A percentile compares a stretch with the other conserved stretches of the same genome.
Conservation (phyloP, 371 early-diverging fungal genomes). For the Aphelidium insulamus region DNA sequence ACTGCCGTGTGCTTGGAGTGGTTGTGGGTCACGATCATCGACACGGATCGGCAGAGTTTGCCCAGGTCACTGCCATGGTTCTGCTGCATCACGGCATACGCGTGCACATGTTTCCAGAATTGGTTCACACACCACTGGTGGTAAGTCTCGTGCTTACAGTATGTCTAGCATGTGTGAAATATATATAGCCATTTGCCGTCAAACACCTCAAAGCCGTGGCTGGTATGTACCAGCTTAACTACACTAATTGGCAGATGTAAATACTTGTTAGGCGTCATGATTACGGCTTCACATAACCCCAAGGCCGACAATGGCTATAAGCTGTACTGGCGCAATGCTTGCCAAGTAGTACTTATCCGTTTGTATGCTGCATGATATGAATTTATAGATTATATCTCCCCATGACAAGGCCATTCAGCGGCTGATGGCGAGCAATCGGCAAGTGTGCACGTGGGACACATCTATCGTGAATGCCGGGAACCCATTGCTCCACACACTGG, state of each 20-base stretch:
- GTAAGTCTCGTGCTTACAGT: too few species aligned
- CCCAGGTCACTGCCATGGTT: slow-evolving; percentile 58
- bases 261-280: slow-evolving; percentile 97
- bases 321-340: slow-evolving; percentile 80
- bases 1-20: slow-evolving; percentile 40
- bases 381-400: slow-evolving; percentile 80
- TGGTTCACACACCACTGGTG: slow-evolving; percentile 77
- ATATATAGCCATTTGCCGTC: too few species aligned
- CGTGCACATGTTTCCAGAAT: slow-evolving; percentile 49
- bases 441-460: slow-evolving; percentile 54
- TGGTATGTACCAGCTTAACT: too few species aligned
- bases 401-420: slow-evolving; percentile 60
- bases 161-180: too few species aligned
- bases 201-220: too few species aligned
- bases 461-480: too few species aligned
- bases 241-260: too few species aligned
- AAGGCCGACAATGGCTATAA: slow-evolving; percentile 97
- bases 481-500: too few species aligned
- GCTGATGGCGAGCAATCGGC: slow-evolving; percentile 38
- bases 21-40: slow-evolving; percentile 94
- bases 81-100: slow-evolving; percentile 57
- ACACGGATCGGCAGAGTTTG: slow-evolving; percentile 62
- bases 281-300: slow-evolving; percentile 96
- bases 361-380: too few species aligned
- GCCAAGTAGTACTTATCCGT: too few species aligned